Base-by-base conservation (phyloP, 2,329 filamentous ascomycete species). In the Penicillium italicum region DNA sequence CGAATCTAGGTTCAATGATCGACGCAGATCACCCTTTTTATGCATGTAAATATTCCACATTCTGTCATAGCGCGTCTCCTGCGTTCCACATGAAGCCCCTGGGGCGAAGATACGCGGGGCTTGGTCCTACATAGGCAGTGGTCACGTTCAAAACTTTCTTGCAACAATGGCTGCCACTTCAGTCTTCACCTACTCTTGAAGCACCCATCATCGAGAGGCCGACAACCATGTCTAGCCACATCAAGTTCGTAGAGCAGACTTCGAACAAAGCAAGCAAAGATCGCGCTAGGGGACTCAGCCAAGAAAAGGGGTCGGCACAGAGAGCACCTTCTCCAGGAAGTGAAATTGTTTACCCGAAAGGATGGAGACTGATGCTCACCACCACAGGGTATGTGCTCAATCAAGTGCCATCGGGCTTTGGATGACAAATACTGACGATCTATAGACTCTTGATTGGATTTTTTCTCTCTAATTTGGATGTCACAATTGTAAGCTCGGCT, bases 401-500 rank as follows among this genome's bases (percentile, higher is more conserved):
- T 33, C 16, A 36, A 33, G 16, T 49, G 42, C 9, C 18, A 5
- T 37, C 4, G 8, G 7, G 14, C 4, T 40, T 3, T 8, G 51
- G 10, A n/a, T 33, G 16, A 33, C 12, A n/a, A 5, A 16, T 34
- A 31, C 20, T 41, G n/a, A 47, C 22, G 3, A 37, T 37, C 7
- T 24, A 44, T n/a, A 65, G 71, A 28, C 59, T 67, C 18, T 48
- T 69, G 45, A 63, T 67, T 49, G 55, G 66, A 9, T 65, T 68
- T 45, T 73, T 69, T 36, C 61, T 73, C 14, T 65, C 67, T 16
- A 72, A 69, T 43, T 31, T 74, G 20, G 69, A 74, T 53, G 61
- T 68, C n/a, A 67, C 70, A 4, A 68, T 74, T 26, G 69, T 71
- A 4, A 73, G 70, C 56, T 73, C 71, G 1, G 65, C 71, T 5